Evolutionary conservation across 139 green algal genomes (phyloP).

Genomic region (Microglena sp.): DNA sequence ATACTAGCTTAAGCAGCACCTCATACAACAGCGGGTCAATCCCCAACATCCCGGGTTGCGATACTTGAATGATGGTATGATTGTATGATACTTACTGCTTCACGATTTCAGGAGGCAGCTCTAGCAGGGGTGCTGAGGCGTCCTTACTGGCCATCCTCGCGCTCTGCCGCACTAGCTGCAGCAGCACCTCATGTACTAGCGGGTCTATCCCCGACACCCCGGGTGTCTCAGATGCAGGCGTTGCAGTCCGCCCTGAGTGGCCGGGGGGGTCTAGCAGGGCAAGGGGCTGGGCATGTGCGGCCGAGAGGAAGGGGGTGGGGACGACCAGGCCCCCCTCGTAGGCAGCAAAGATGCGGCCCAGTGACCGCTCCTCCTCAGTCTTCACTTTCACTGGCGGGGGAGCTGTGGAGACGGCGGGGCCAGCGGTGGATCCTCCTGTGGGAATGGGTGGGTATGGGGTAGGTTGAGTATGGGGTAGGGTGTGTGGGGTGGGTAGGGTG

Average conservation of each 20-base stretch:
- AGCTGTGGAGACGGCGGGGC: too few relatives aligned
- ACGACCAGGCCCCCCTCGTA: constrained; percentile 63
- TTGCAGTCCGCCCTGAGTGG: neutral
- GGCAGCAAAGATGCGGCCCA: too few relatives aligned
- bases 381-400: too few relatives aligned
- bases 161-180: constrained; percentile 14
- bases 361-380: too few relatives aligned
- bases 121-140: neutral
- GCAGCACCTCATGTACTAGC: constrained; percentile 8
- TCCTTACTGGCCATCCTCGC: neutral
- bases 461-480: too few relatives aligned
- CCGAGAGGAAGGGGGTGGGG: constrained; percentile 72
- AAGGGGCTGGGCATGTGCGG: constrained; percentile 47
- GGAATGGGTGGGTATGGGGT: too few relatives aligned
- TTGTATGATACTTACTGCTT: constrained; percentile 8
- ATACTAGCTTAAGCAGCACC: constrained; percentile 12
- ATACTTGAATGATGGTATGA: neutral
- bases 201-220: too few relatives aligned
- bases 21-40: too few relatives aligned
- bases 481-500: too few relatives aligned
- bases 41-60: neutral
- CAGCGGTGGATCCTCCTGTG: too few relatives aligned
- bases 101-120: constrained; percentile 9
- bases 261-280: constrained; percentile 41
- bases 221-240: neutral